Evolutionary conservation across 257 asterid genomes (phyloP).

Genomic region (Mentha longifolia): DNA sequence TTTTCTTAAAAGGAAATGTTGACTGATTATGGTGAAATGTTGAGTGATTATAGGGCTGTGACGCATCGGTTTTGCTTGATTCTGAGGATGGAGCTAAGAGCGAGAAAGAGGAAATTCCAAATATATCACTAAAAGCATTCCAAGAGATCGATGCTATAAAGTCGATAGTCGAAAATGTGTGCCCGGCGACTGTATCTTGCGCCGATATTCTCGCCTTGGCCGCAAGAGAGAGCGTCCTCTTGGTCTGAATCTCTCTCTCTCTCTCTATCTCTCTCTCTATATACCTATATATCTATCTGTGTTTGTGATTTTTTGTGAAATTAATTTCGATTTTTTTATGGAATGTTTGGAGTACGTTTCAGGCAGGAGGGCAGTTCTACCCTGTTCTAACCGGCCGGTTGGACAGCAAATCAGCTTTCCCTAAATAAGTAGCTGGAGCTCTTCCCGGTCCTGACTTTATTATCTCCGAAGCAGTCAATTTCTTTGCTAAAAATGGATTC

Average conservation of each 20-base stretch:
- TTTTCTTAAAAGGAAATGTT: background rate
- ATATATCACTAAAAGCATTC: background rate
- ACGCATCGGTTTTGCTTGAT: slow-evolving; percentile 78
- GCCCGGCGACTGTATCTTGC: background rate
- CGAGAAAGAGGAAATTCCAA: slow-evolving; percentile 44
- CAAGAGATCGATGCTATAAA: background rate
- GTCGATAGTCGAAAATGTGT: background rate
- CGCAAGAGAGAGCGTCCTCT: background rate
- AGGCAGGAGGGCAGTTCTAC: too few relatives aligned
- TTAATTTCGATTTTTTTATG: background rate
- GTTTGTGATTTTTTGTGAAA: background rate
- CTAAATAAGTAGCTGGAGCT: too few relatives aligned
- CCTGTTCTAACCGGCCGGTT: too few relatives aligned
- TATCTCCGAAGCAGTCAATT: too few relatives aligned
- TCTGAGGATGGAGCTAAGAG: slow-evolving; percentile 45
- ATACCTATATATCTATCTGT: background rate
- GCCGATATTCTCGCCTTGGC: background rate
- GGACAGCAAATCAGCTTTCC: too few relatives aligned
- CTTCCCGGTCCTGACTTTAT: too few relatives aligned
- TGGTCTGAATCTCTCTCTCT: slow-evolving; percentile 20
- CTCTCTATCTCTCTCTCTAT: too few relatives aligned
- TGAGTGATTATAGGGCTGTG: slow-evolving; percentile 72
- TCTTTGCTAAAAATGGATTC: too few relatives aligned
- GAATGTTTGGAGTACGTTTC: too few relatives aligned
- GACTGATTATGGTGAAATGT: background rate